A percentile compares a stretch with the other conserved stretches of the same genome.
These are phyloP conservation scores for Avicennia marina DNA, from an alignment of 257 asterid species.

Conservation along the genomic window DNA sequence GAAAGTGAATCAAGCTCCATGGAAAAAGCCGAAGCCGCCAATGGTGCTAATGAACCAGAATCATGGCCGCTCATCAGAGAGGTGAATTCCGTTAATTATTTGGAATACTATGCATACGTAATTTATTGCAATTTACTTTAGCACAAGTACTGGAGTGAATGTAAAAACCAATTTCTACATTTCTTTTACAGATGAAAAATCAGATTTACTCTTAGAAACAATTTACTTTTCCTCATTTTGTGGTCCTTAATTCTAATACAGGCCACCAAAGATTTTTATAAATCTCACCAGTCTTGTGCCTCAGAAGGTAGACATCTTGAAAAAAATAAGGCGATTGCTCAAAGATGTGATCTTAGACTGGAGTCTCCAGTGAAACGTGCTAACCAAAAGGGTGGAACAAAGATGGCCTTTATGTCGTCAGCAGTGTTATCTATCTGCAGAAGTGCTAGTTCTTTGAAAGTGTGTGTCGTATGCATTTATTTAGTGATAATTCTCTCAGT, in stretches of 20 bases:
- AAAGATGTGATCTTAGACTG: background rate
- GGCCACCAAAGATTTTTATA: background rate
- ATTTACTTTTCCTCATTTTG: background rate
- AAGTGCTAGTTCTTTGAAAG: background rate
- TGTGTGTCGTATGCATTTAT: conserved; percentile 15
- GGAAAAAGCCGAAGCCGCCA: background rate
- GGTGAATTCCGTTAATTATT: too few relatives aligned
- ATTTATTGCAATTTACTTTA: too few relatives aligned
- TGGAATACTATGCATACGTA: background rate
- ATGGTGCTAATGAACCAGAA: background rate
- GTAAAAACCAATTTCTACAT: too few relatives aligned
- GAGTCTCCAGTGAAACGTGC: background rate
- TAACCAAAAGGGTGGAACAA: background rate
- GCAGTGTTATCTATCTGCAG: background rate
- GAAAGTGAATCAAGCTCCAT: background rate
- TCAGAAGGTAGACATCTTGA: background rate
- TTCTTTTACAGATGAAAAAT: too few relatives aligned
- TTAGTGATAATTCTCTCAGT: conserved; percentile 14
- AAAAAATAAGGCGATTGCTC: background rate
- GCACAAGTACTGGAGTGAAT: too few relatives aligned
- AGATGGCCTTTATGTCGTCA: background rate
- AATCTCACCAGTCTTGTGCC: background rate
- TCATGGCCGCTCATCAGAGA: background rate
- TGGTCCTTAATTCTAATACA: conserved; percentile 3
- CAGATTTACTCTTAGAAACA: too few relatives aligned